These are phyloP conservation scores for Colletotrichum tanaceti DNA, from an alignment of 2,329 filamentous ascomycete genomes.

Conservation along the genomic window DNA sequence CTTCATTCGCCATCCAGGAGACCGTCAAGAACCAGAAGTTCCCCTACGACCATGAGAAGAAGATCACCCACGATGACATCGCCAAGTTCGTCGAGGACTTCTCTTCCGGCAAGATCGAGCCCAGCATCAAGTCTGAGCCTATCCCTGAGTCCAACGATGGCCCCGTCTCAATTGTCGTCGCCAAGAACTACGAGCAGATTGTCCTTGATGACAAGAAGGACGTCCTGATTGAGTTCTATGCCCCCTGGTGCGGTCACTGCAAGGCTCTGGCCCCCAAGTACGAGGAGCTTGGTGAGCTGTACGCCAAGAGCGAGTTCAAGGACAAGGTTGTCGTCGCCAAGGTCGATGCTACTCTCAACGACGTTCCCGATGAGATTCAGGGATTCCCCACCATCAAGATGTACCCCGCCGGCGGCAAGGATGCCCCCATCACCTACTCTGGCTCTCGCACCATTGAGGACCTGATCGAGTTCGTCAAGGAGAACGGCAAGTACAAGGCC, in stretches of 20 bases:
- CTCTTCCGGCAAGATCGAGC: slow-evolving; percentile 86
- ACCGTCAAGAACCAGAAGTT: slow-evolving; percentile 96
- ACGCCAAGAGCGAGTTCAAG: slow-evolving; percentile 81
- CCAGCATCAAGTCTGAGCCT: slow-evolving; percentile 98
- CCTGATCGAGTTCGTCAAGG: slow-evolving; percentile 89
- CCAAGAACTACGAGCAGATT: slow-evolving; percentile 91
- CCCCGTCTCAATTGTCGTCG: slow-evolving; percentile 87
- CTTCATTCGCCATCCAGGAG: slow-evolving; percentile 97
- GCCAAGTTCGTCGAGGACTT: slow-evolving; percentile 88
- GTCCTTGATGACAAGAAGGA: slow-evolving; percentile 96
- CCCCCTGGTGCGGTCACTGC: slow-evolving; percentile 99
- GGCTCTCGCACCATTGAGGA: slow-evolving; percentile 92
- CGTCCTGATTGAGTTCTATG: slow-evolving; percentile 98
- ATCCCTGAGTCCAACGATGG: slow-evolving; percentile 94
- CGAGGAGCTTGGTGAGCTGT: slow-evolving; percentile 86
- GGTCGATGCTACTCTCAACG: slow-evolving; percentile 95
- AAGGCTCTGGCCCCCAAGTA: slow-evolving; percentile 97
- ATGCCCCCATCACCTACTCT: slow-evolving; percentile 84
- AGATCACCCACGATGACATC: slow-evolving; percentile 78
- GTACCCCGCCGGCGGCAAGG: slow-evolving; percentile 91
- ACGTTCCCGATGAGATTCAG: slow-evolving; percentile 95
- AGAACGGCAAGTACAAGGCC: slow-evolving; percentile 92
- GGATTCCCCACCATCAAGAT: slow-evolving; percentile 99
- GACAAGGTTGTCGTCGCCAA: slow-evolving; percentile 93
- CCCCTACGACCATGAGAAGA: slow-evolving; percentile 87